Base-by-base conservation (phyloP, 176 grass and related monocot species). In the Tillandsia fasciculata region DNA sequence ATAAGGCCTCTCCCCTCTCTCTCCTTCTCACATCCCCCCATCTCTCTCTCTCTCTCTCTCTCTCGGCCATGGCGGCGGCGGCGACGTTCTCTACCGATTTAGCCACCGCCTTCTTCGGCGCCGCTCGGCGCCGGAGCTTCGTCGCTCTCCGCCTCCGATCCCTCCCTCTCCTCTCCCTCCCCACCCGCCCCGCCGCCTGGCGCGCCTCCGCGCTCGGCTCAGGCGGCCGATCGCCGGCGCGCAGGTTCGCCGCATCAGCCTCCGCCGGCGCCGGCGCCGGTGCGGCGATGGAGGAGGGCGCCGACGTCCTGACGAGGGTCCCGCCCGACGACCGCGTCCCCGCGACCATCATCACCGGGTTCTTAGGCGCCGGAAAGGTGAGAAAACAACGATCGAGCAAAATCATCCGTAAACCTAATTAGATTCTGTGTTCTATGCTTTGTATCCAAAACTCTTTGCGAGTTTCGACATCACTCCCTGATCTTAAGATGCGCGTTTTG, bases 311-410 rank as follows among this genome's bases (percentile, higher is more conserved):
- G 20, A 83, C 76, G 24, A n/a, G 82, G 72, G 90, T 92, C n/a
- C 89, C 84, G 1, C 82, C 86, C 14, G 94, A 99, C 51, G 74
- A 92, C 67, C 89, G 89, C 49, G 90, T 99, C 74, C 94, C 89
- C 0, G 94, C 89, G 70, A 99, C 94, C 67, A 99, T 88, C 64
- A 99, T 99, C 80, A 99, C 89, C 5, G 94, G 94, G 51, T 93
- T 99, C 79, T 84, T 99, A 18, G 94, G 94, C 52, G 87, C 94
- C 29, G 89, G 94, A 24, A 93, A 99, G 89, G 94, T 99, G 58
- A 74, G 49, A 8, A 0, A 29, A 17, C 51, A 24, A 48, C 11
- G 23, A 26, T 9, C 2, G 15, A 67, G 53, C 13, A 57, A 8
- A 29, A 12, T 0, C 51, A 26, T 9, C 22, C 2, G 11, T 10